Conservation (phyloP, 192 early-diverging fungal species). For the Gamsiella multidivaricata region DNA sequence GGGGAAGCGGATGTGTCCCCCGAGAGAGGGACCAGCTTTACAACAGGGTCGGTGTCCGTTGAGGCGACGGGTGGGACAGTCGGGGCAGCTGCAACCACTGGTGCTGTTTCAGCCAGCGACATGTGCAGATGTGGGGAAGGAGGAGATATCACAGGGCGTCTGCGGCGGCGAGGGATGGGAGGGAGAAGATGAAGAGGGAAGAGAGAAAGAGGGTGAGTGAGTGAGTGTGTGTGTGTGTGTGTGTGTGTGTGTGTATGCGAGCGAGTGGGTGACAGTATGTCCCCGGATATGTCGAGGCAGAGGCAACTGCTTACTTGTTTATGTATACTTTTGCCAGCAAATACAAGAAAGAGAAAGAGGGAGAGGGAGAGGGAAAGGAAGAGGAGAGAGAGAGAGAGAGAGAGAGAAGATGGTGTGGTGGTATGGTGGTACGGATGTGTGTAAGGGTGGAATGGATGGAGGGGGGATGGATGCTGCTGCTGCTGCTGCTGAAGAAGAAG, state of each 20-base stretch:
- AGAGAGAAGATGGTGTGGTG: no score
- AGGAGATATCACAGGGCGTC: no score
- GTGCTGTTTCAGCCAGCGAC: slow-evolving; percentile 48
- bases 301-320: no score
- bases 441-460: background rate
- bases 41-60: slow-evolving; percentile 5
- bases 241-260: no score
- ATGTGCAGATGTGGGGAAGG: slow-evolving; percentile 28
- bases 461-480: background rate
- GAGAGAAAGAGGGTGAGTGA: background rate
- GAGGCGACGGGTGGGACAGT: slow-evolving; percentile 10
- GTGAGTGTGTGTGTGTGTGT: background rate
- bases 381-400: background rate
- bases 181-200: background rate
- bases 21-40: slow-evolving; percentile 14
- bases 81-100: slow-evolving; percentile 24
- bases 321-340: no score
- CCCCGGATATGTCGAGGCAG: no score
- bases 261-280: no score
- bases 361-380: background rate
- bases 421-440: no score
- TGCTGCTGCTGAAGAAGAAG: background rate
- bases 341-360: background rate
- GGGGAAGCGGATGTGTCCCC: no score
- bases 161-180: slow-evolving; percentile 2